A percentile compares a stretch with the other conserved stretches of the same genome.
Evolutionary conservation across 768 basidiomycete genomes (phyloP).

Genomic region (Strobilomyces echinocephalus): DNA sequence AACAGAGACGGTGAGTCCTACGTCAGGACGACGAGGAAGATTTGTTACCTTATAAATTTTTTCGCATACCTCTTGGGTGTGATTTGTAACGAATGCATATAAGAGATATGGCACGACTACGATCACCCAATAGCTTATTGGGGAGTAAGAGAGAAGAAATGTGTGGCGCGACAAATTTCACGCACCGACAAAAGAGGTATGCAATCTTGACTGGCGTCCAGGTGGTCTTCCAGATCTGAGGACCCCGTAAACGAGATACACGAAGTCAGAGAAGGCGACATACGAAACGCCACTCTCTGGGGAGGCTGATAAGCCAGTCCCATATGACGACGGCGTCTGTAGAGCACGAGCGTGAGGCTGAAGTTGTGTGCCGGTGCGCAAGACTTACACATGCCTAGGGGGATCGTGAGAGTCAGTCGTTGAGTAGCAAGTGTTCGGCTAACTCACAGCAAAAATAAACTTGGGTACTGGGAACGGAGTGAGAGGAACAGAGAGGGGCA

Average conservation of each 20-base stretch:
- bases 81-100: conserved; percentile 71
- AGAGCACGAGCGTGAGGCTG: background rate
- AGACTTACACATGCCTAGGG: conserved; percentile 64
- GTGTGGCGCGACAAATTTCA: conserved; percentile 20
- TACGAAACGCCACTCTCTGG: conserved; percentile 76
- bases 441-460: conserved; percentile 82
- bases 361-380: conserved; percentile 16
- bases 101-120: conserved; percentile 73
- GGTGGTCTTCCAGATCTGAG: conserved; percentile 73
- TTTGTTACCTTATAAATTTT: conserved; percentile 60
- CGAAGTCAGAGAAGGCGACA: conserved; percentile 16
- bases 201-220: conserved; percentile 84
- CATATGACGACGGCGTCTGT: conserved; percentile 77
- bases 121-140: conserved; percentile 74
- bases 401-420: conserved; percentile 30
- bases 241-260: background rate
- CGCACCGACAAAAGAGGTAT: conserved; percentile 79
- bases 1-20: background rate
- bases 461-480: conserved; percentile 42
- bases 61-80: conserved; percentile 57
- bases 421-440: conserved; percentile 13
- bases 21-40: background rate
- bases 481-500: conserved; percentile 3
- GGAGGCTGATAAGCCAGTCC: conserved; percentile 80
- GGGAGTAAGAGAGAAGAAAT: conserved; percentile 2